Base-by-base conservation (phyloP, 1,139 yeast species). In the Sugiyamaella castrensis region DNA sequence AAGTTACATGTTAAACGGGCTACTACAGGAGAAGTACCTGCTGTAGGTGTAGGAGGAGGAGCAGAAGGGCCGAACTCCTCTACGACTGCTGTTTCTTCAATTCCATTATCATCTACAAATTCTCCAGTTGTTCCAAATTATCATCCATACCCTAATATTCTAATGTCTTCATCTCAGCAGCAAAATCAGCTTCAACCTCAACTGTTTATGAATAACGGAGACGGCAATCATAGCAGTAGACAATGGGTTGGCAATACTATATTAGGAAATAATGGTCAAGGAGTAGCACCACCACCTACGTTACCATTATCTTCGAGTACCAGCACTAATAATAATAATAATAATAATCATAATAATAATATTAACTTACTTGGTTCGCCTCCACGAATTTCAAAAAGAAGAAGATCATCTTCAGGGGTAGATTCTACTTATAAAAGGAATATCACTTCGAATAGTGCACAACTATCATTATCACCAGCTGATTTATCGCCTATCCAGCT, bases 1-100 rank as follows among this genome's bases (percentile, higher is more conserved):
- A 59, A 60, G 50, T 57, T 66, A 37, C 70, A 67, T 46, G 46
- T 58, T 49, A 50, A 64, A 52, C 49, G 62, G 31, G 56, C 61
- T 15, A 47, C 52, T 16, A 31, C 50, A 13, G 28, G 39, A 10
- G 19, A 38, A n/a, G 43, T 42, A 32, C 32, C 40, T 27, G 37
- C 12, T 13, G 24, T 5, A 19, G 24, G 24, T 4, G 24, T 5
- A 19, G 24, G 24, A 19, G 24, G 24, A 19, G 24, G 24, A 19
- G 5, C 5, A 5, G 24, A 5, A 4, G 24, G 24, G 3, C 24
- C 5, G 3, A 19, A 3, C 24, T 19, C 24, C 24, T 19, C 39
- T 11, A 8, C 39, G 12, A 29, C 16, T 36, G 19, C 41, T 37
- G 29, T 28, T 10, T 19, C 40, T 13, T n/a, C 30, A 5, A 37